Base-by-base conservation (phyloP, 2,329 filamentous ascomycete genomes). In the Colletotrichum abscissum region DNA sequence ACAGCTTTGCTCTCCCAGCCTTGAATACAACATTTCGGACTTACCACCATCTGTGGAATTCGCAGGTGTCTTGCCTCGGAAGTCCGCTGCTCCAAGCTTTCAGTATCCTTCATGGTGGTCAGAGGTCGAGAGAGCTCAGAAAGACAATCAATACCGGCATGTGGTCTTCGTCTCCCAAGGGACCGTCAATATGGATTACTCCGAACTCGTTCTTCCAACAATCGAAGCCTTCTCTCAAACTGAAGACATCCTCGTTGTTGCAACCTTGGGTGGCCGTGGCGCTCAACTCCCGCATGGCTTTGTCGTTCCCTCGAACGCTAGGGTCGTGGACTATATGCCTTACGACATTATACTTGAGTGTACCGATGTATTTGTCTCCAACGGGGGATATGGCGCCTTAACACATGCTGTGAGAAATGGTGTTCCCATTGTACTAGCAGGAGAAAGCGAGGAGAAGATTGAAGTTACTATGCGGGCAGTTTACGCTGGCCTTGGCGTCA, bases 351-450 rank as follows among this genome's bases (percentile, higher is more conserved):
- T 88, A 0, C 80, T 89, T 1, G 82, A 84, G 5, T 72, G 86
- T 76, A 79, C 81, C 30, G 86, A 83, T 46, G 81, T 86, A 0
- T 86, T 88, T 42, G 79, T 89, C 22, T 82, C 82, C n/a, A 89
- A 88, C 65, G 87, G 82, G 6, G 86, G 87, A 2, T 89, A 86
- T 69, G 86, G 86, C 6, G 85, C 84, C 1, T 81, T 87, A 63
- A 81, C 83, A 16, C 86, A 88, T 70, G 82, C 82, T 6, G 78
- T 88, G 2, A 79, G 82, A 26, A 82, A 85, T 64, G 85, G 85
- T 1, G 84, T 87, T 28, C 86, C 87, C 2, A 82, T 88, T 75
- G 83, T 89, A 2, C 77, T 88, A 24, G 82, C 84, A 0, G 87
- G 87, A 1, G 76, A 79, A 24, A 81, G 78, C 49, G 82, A 82